Evolutionary conservation across 441 rosid species (phyloP), one percentile per base, ranked within the genome.

Genomic region (Erodium trifolium): DNA sequence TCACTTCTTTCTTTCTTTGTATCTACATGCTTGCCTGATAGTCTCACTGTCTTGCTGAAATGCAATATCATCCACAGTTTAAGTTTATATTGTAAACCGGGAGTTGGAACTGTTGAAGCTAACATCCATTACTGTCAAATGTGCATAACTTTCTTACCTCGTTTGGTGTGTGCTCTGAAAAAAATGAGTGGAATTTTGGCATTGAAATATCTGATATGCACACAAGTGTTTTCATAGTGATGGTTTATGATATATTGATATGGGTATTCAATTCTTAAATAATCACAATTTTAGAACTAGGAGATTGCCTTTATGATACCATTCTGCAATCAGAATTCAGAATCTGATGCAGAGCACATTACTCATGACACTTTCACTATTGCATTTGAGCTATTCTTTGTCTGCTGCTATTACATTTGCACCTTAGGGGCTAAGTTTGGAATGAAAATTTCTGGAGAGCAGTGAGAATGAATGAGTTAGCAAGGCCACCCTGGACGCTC

Each of bases 381-480:
- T 55, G 17, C 17, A 55, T n/a, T 55, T 55, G 19, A 23, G 3
- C 17, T 55, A 10, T 16, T 55, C 59, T 53, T 53, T 53, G 59
- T 53, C 19, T 53, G 59, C 59, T 53, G 23, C 5, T 55, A 55
- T 55, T 55, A 14, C 16, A 9, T 16, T 14, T 14, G 60, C 19
- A 16, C 60, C 60, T 53, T 53, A 53, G 60, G 23, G 60, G 9
- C 19, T 55, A 14, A 55, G 23, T 16, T 55, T 53, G 17, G 59
- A n/a, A 5, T 14, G 59, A 13, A n/a, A 53, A n/a, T 3, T 53
- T 17, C 62, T 16, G 62, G 7, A 5, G 23, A 17, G 9, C 62
- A 55, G 18, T 55, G 62, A 16, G 62, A 47, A 55, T 55, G 62
- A 55, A 55, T 55, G 62, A 55, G 27, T 55, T 16, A 53, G 62